Evolutionary conservation across 257 asterid species (phyloP), one percentile per base, ranked within the genome.

Genomic region (Parsonsia alboflavescens): DNA sequence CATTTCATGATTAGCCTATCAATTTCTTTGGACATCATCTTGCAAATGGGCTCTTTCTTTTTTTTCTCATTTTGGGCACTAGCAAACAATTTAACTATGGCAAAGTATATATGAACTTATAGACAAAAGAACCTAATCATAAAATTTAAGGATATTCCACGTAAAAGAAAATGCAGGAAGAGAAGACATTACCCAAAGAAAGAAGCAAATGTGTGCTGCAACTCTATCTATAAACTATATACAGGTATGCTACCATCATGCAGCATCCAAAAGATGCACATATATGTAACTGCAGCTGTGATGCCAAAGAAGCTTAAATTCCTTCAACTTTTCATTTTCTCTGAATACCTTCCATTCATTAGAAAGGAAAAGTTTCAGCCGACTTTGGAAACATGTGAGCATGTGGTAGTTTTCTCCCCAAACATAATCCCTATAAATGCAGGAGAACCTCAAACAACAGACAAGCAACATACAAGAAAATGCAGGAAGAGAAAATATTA

Each of bases 401-500:
- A 2, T 56, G 15, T 0, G 9, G 36, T 17, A 19, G 36, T n/a
- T 19, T 13, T 67, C 49, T 45, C 58, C 58, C 44, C 19, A 48
- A 68, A 12, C 41, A 45, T n/a, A 45, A 68, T 50, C 30, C 5
- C 11, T 22, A 6, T 0, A 67, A 21, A 70, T 70, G 73, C 61
- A 70, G 73, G 5, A 70, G 13, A 12, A 70, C n/a, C 49, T 70
- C 62, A 28, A 21, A 56, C 17, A n/a, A n/a, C n/a, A n/a, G n/a
- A n/a, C n/a, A n/a, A n/a, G n/a, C n/a, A n/a, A n/a, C n/a, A n/a
- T 64, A 64, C 7, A 64, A 64, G 16, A 39, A 19, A 59, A 16
- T 36, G 41, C 7, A 65, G 17, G 15, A 33, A 33, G 39, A 33
- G 70, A 28, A 17, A 16, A 49, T 11, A 24, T 10, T 52, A 15